phyloP scores from a whole-genome alignment of 129 eudicot genomes.

The Chrysanthemum lavandulifolium region DNA sequence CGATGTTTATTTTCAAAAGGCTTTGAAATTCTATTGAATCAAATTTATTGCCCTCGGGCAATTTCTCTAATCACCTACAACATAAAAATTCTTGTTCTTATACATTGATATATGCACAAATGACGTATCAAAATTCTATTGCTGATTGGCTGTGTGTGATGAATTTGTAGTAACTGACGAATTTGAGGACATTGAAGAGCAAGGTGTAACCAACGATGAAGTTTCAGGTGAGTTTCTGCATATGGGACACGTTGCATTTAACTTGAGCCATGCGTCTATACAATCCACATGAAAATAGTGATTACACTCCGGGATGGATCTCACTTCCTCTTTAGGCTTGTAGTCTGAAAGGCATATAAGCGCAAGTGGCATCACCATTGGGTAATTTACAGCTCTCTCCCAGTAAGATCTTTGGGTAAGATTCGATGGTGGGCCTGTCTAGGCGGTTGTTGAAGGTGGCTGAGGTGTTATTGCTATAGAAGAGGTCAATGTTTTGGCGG shows the following conservation, averaged over 20 bases:
- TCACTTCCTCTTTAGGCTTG: too few species aligned
- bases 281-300: slow-evolving; percentile 54
- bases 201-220: slow-evolving; percentile 37
- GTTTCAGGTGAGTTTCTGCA: slow-evolving; percentile 47
- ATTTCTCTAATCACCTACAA: too few species aligned
- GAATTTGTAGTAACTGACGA: too few species aligned
- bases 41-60: too few species aligned
- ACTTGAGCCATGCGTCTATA: slow-evolving; percentile 49
- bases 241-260: slow-evolving; percentile 48
- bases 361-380: too few species aligned
- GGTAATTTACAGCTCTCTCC: slow-evolving; percentile 14
- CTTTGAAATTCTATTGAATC: too few species aligned
- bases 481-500: slow-evolving; percentile 32
- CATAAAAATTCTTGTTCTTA: too few species aligned
- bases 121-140: too few species aligned
- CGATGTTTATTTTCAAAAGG: too few species aligned
- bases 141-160: too few species aligned
- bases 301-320: neutral
- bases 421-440: slow-evolving; percentile 42
- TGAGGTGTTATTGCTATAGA: slow-evolving; percentile 38
- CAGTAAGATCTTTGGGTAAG: slow-evolving; percentile 39
- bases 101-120: too few species aligned
- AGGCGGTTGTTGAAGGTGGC: slow-evolving; percentile 38
- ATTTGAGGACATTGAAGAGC: slow-evolving; percentile 1
- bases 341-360: too few species aligned